These are phyloP conservation scores for Cercospora nicotianae DNA, from an alignment of 2,329 filamentous ascomycete species.

Conservation along the genomic window DNA sequence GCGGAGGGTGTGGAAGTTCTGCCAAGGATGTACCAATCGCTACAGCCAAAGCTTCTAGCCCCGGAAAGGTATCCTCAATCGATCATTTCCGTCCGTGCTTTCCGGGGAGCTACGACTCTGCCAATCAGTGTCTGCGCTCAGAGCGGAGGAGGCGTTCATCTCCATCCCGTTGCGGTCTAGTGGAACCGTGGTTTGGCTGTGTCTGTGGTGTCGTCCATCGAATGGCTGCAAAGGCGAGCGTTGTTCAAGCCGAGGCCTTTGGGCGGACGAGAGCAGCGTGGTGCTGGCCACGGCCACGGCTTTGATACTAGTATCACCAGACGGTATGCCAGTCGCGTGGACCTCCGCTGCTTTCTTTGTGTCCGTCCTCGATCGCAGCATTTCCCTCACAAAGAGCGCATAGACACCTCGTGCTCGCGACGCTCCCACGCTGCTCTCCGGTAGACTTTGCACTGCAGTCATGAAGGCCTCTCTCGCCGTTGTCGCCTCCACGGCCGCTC, in stretches of 20 bases:
- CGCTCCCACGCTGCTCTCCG: neutral
- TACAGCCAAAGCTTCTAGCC: neutral
- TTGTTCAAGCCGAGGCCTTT: conserved; percentile 12
- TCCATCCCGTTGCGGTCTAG: neutral
- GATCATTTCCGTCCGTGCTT: neutral
- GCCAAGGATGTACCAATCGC: neutral
- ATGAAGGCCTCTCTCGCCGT: neutral
- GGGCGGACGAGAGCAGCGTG: neutral
- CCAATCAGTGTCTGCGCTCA: conserved; percentile 4
- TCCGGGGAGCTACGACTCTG: conserved; percentile 3
- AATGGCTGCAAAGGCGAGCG: neutral
- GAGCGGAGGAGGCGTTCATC: neutral
- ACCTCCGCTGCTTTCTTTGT: neutral
- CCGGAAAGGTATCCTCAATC: neutral
- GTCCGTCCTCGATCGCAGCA: neutral
- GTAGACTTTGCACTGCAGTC: neutral
- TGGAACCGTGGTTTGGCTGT: neutral
- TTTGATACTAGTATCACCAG: neutral
- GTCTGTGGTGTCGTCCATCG: neutral
- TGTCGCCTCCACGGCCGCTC: neutral
- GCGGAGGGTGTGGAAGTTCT: neutral
- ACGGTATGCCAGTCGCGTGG: neutral
- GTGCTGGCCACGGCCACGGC: neutral
- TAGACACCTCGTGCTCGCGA: neutral
- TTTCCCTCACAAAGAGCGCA: neutral